phyloP scores from a whole-genome alignment of 83 land plant genomes.

The Diphasiastrum complanatum region DNA sequence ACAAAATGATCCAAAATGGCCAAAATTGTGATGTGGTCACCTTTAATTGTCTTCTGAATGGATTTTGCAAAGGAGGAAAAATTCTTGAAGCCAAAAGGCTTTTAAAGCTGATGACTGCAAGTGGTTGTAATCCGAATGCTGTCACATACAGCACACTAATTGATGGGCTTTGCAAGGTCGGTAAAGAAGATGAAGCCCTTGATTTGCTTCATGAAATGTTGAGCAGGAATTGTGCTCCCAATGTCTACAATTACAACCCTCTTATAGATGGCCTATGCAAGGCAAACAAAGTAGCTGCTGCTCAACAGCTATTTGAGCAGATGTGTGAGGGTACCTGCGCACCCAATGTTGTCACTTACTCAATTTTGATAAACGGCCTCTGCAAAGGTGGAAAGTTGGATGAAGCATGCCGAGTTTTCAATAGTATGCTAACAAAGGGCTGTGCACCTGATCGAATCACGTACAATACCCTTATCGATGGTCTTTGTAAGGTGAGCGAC shows the following conservation, averaged over 20 bases:
- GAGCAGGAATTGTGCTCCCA: constrained; percentile 18
- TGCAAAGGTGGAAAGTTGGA: constrained; percentile 35
- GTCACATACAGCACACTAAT: constrained; percentile 46
- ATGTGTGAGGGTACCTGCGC: constrained; percentile 21
- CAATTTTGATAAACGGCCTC: constrained; percentile 40
- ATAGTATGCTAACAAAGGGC: constrained; percentile 36
- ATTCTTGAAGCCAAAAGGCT: constrained; percentile 30
- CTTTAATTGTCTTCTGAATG: constrained; percentile 41
- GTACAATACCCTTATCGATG: constrained; percentile 43
- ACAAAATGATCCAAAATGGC: constrained; percentile 23
- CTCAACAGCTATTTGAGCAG: constrained; percentile 23
- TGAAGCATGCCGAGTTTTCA: constrained; percentile 30
- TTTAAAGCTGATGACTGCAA: constrained; percentile 34
- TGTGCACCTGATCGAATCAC: constrained; percentile 41
- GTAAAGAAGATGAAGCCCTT: too few relatives aligned
- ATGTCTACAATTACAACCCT: constrained; percentile 30
- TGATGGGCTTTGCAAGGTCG: constrained; percentile 41
- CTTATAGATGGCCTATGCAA: constrained; percentile 43
- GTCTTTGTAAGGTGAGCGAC: constrained; percentile 35
- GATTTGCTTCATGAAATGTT: too few relatives aligned
- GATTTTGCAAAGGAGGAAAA: constrained; percentile 32
- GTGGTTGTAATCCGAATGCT: constrained; percentile 40
- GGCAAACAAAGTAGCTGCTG: constrained; percentile 34
- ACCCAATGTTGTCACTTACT: constrained; percentile 35
- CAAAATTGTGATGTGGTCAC: constrained; percentile 30